Conservation (phyloP, 768 basidiomycete genomes). For the Hydnum rufescens region DNA sequence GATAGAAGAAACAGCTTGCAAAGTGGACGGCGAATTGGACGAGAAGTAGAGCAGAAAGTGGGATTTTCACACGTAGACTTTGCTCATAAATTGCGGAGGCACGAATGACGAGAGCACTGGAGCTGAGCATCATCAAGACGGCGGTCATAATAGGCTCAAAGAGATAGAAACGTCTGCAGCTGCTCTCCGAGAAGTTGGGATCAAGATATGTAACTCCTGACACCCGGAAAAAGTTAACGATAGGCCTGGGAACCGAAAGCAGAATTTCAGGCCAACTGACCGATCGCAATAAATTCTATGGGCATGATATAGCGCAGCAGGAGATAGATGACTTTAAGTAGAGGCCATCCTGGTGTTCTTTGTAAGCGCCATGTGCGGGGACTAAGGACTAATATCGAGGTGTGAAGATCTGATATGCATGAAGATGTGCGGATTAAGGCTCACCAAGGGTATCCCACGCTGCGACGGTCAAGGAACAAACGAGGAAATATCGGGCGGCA, state of each 20-base stretch:
- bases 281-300: conserved; percentile 55
- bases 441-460: conserved; percentile 61
- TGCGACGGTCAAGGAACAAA: conserved; percentile 75
- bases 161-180: conserved; percentile 52
- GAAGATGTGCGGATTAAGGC: neutral
- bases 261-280: conserved; percentile 26
- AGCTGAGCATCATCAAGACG: conserved; percentile 52
- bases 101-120: conserved; percentile 56
- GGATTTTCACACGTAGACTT: conserved; percentile 18
- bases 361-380: conserved; percentile 59
- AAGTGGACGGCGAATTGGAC: conserved; percentile 55
- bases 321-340: conserved; percentile 56
- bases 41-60: conserved; percentile 36
- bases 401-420: neutral
- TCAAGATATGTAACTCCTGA: neutral
- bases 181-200: conserved; percentile 17
- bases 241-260: conserved; percentile 13
- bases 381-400: conserved; percentile 31
- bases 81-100: conserved; percentile 65
- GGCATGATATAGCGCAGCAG: conserved; percentile 64
- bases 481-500: conserved; percentile 62
- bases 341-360: conserved; percentile 45
- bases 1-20: conserved; percentile 55
- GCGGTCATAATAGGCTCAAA: conserved; percentile 79
- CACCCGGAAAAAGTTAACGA: neutral